phyloP scores from a whole-genome alignment of 805 yeast genomes.

The Wickerhamiella brachini region DNA sequence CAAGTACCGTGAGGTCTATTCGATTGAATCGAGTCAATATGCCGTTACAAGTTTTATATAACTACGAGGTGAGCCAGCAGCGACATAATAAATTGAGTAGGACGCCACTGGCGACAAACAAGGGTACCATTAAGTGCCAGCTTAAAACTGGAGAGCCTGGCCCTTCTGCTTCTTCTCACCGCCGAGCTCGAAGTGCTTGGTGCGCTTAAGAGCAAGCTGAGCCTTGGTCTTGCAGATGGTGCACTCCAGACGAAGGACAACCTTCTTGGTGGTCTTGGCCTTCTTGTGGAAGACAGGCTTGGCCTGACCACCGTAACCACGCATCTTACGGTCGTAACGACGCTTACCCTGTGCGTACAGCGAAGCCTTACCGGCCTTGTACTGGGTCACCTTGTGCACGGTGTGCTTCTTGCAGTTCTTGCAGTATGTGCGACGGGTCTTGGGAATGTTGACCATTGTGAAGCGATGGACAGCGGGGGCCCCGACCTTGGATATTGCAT shows the following conservation, averaged over 20 bases:
- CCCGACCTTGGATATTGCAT: neutral
- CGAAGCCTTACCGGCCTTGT: conserved; percentile 99
- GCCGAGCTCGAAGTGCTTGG: conserved; percentile 99
- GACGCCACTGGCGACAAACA: neutral
- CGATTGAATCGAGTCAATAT: neutral
- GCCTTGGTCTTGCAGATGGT: conserved; percentile 96
- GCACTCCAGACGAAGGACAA: conserved; percentile 98
- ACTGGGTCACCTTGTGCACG: conserved; percentile 99
- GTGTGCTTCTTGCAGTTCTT: conserved; percentile 99
- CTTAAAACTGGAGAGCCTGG: conserved; percentile 97
- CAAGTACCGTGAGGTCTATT: too few relatives aligned
- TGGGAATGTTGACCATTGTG: conserved; percentile 93
- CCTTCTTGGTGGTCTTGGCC: conserved; percentile 99
- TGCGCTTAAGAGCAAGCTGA: conserved; percentile 96
- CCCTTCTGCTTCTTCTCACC: conserved; percentile 99
- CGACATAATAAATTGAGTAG: neutral
- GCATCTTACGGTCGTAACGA: conserved; percentile 99
- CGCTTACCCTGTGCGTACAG: conserved; percentile 99
- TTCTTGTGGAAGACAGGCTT: conserved; percentile 99
- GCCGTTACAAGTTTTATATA: conserved; percentile 3
- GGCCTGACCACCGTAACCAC: conserved; percentile 99
- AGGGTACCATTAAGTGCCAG: neutral
- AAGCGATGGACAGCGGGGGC: conserved; percentile 4
- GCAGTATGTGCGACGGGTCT: conserved; percentile 99
- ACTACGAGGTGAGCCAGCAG: conserved; percentile 2